phyloP scores from a whole-genome alignment of 2,329 filamentous ascomycete genomes.

The Endoconidiophora laricicola region DNA sequence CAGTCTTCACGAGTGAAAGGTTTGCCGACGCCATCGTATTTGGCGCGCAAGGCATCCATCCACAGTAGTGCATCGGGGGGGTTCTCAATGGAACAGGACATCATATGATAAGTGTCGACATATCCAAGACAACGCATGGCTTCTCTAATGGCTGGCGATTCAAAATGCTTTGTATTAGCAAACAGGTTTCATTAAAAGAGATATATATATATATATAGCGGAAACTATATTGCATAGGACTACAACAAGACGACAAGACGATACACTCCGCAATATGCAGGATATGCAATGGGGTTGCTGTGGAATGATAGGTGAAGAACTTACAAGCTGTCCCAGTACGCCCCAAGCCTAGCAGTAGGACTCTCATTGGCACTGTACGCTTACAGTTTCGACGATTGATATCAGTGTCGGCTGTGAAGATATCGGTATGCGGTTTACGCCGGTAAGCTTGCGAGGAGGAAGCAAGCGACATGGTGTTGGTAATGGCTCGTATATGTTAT shows the following conservation, averaged over 20 bases:
- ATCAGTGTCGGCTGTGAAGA: slow-evolving; percentile 49
- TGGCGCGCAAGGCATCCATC: slow-evolving; percentile 20
- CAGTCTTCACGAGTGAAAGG: slow-evolving; percentile 49
- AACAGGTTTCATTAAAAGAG: neutral
- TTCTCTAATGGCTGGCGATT: slow-evolving; percentile 37
- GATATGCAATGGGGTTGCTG: neutral
- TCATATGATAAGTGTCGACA: slow-evolving; percentile 55
- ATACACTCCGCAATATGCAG: too few relatives aligned
- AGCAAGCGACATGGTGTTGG: neutral
- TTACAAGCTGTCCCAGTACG: slow-evolving; percentile 55
- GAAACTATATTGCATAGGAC: neutral
- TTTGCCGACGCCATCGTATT: slow-evolving; percentile 37
- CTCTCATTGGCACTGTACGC: slow-evolving; percentile 40
- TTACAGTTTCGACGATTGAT: slow-evolving; percentile 50
- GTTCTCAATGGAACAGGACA: slow-evolving; percentile 15
- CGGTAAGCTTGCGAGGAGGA: neutral
- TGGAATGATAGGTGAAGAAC: slow-evolving; percentile 16
- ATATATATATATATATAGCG: neutral
- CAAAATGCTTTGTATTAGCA: neutral
- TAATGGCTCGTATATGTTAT: neutral
- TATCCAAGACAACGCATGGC: slow-evolving; percentile 52
- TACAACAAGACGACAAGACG: neutral
- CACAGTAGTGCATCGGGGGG: slow-evolving; percentile 10
- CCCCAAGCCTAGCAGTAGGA: slow-evolving; percentile 52
- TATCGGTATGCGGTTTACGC: slow-evolving; percentile 32